Base-by-base conservation (phyloP, 768 basidiomycete genomes). In the Amanita pseudoporphyria region DNA sequence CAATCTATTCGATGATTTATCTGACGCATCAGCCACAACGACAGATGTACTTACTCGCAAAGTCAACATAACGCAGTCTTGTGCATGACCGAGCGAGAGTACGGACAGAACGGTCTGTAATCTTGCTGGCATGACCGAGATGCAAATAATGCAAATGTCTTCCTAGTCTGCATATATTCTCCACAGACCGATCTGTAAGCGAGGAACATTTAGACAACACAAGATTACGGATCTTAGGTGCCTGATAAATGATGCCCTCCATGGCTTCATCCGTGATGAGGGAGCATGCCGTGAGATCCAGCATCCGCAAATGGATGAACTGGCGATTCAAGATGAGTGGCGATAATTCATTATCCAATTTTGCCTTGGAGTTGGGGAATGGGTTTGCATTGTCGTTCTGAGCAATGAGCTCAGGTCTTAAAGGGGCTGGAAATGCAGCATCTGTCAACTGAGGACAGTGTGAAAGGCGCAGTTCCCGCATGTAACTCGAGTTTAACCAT, bases 91-190 rank as follows among this genome's bases (percentile, higher is more conserved):
- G 74, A 9, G 92, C 94, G 19, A 99, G 72, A 9, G 77, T 74
- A 49, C 81, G 83, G 31, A 99, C 86, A 6, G 87, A 90, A 35
- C 77, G 77, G 64, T 99, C 96, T 6, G 92, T 95, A 54, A 98
- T 92, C 57, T 81, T 83, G 56, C 71, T 71, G 6, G 90, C 87
- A 69, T 99, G 95, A 6, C 93, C 96, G 35, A 98, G 75, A 64
- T 99, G 96, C 30, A 99, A 77, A 62, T 95, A 91, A 62, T 98
- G 96, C 30, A 99, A 64, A 62, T 93, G 81, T 62, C 87, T 85
- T n/a, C 94, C 94, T 14, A 99, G 74, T 60, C 72, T 74, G 63
- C 88, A 88, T 30, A 98, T 87, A 52, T 78, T 84, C 56, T 86
- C 82, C 32, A 98, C 79, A 1, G 87, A 77, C 51, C 75, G 77